Evolutionary conservation across 2,329 filamentous ascomycete genomes (phyloP).

Genomic region (Colletotrichum nymphaeae): DNA sequence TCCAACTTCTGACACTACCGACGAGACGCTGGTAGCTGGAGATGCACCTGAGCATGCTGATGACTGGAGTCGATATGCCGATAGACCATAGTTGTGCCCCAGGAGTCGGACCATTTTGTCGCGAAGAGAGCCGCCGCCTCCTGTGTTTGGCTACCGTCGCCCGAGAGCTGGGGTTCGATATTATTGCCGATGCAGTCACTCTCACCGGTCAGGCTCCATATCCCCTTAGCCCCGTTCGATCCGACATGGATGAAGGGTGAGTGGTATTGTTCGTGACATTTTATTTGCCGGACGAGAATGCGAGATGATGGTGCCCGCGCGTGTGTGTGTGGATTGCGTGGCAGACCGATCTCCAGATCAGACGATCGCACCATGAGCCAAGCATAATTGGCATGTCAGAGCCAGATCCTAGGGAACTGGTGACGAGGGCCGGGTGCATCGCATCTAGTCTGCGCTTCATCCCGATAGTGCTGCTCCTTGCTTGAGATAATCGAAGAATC

Average conservation of each 20-base stretch:
- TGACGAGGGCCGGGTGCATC: slow-evolving; percentile 10
- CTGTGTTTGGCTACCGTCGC: slow-evolving; percentile 3
- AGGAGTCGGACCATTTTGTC: background rate
- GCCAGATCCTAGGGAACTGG: slow-evolving; percentile 24
- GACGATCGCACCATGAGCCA: slow-evolving; percentile 35
- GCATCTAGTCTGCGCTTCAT: slow-evolving; percentile 13
- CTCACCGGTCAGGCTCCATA: slow-evolving; percentile 21
- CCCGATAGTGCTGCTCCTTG: slow-evolving; percentile 3
- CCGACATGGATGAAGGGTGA: slow-evolving; percentile 7
- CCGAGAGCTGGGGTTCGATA: background rate
- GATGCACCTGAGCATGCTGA: slow-evolving; percentile 5
- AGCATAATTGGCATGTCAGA: slow-evolving; percentile 24
- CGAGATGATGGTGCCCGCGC: slow-evolving; percentile 21
- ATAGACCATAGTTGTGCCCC: background rate
- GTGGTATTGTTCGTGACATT: slow-evolving; percentile 7
- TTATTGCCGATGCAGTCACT: slow-evolving; percentile 23
- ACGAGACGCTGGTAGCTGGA: slow-evolving; percentile 21
- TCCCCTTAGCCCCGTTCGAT: background rate
- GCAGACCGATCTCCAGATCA: slow-evolving; percentile 38
- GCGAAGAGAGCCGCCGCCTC: background rate
- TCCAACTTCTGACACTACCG: slow-evolving; percentile 16
- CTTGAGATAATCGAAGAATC: slow-evolving; percentile 1
- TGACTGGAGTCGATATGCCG: slow-evolving; percentile 1
- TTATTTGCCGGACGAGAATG: slow-evolving; percentile 18
- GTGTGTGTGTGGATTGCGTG: slow-evolving; percentile 27